phyloP scores from a whole-genome alignment of 306 rosid species.

The Medicago lupulina region DNA sequence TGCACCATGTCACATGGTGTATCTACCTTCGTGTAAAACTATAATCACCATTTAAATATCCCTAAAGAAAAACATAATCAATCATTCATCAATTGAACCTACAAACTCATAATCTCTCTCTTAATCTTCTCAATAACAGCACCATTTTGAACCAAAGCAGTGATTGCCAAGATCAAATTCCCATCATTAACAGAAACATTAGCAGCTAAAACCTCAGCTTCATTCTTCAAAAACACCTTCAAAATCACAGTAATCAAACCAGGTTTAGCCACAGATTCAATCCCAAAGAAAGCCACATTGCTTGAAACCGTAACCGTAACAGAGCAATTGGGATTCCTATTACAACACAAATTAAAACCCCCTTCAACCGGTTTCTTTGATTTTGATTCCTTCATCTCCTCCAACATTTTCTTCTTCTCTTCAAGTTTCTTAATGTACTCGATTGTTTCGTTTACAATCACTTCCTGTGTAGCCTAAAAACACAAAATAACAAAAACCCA shows the following conservation, averaged over 20 bases:
- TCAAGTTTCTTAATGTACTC: conserved; percentile 52
- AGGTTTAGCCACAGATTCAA: conserved; percentile 41
- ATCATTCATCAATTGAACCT: conserved; percentile 10
- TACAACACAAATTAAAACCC: conserved; percentile 11
- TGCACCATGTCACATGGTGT: neutral
- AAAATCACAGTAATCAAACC: conserved; percentile 40
- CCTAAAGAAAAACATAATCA: neutral
- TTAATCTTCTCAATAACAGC: conserved; percentile 41
- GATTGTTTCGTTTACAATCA: conserved; percentile 42
- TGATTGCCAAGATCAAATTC: conserved; percentile 42
- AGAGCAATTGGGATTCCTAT: conserved; percentile 24
- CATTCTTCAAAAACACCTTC: conserved; percentile 44
- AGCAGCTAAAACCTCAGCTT: conserved; percentile 48
- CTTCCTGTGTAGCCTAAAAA: conserved; percentile 47
- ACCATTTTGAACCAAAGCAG: conserved; percentile 31
- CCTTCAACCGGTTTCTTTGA: neutral
- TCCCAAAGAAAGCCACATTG: conserved; percentile 51
- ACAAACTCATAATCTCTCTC: conserved; percentile 46
- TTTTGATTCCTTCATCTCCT: conserved; percentile 46
- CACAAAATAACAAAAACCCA: neutral
- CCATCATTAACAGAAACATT: conserved; percentile 48
- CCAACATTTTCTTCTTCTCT: conserved; percentile 44
- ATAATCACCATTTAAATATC: neutral
- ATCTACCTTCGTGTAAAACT: neutral
- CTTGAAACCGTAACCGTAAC: conserved; percentile 36